A percentile compares a stretch with the other conserved stretches of the same genome.
phyloP scores from a whole-genome alignment of 768 basidiomycete species.

The Solioccasus polychromus region DNA sequence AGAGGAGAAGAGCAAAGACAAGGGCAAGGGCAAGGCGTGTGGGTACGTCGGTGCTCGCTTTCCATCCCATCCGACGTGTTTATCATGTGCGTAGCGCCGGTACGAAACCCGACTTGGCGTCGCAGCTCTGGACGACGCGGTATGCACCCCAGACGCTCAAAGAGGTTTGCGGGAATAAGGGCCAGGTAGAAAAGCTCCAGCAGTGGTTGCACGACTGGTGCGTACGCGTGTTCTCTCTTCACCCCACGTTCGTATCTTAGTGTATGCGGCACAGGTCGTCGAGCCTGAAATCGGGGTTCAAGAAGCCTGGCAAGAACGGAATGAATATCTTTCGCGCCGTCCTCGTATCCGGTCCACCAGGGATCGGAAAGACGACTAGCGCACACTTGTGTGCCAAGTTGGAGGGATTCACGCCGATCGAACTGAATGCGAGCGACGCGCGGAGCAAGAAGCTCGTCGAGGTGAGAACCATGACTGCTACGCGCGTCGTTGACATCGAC shows the following conservation, averaged over 20 bases:
- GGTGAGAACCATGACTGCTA: constrained; percentile 37
- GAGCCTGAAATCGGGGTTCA: constrained; percentile 75
- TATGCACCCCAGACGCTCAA: constrained; percentile 88
- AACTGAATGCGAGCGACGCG: constrained; percentile 94
- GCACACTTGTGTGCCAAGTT: constrained; percentile 90
- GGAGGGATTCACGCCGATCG: constrained; percentile 91
- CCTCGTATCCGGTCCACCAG: constrained; percentile 90
- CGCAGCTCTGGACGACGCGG: constrained; percentile 91
- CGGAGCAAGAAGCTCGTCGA: constrained; percentile 97
- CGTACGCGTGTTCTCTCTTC: no score
- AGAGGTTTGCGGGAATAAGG: constrained; percentile 96
- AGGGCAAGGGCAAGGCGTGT: constrained; percentile 13
- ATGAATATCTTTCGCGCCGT: constrained; percentile 87
- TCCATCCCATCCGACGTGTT: background rate
- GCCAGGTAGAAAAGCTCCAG: constrained; percentile 82
- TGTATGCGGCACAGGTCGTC: constrained; percentile 52
- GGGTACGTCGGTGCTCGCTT: constrained; percentile 19
- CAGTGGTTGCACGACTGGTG: constrained; percentile 89
- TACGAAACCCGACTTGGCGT: constrained; percentile 42
- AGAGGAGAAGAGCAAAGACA: constrained; percentile 23
- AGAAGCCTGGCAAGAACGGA: constrained; percentile 89
- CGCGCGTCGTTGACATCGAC: background rate
- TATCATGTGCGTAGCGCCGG: constrained; percentile 14
- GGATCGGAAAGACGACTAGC: constrained; percentile 96
- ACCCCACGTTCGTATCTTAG: background rate